phyloP scores from a whole-genome alignment of 345 rosid genomes.

The Aquilaria yunnanensis region DNA sequence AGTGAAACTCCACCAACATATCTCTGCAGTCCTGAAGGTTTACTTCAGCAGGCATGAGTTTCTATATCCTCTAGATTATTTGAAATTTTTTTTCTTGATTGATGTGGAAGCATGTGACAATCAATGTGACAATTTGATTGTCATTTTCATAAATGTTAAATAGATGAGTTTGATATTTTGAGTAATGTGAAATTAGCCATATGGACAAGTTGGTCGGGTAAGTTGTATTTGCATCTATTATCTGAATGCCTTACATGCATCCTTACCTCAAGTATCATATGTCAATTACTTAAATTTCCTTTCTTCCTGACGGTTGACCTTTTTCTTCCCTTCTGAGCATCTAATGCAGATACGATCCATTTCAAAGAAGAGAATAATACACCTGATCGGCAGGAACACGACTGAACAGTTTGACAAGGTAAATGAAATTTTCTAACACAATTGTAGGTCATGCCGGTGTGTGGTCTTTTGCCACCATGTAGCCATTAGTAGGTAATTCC shows the following conservation, averaged over 20 bases:
- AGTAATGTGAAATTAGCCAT: not conserved
- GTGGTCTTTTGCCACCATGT: not conserved
- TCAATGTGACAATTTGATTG: not conserved
- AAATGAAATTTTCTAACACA: constrained; percentile 8
- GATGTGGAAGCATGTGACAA: constrained; percentile 4
- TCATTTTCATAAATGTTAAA: too few species aligned
- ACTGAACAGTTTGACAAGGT: constrained; percentile 51
- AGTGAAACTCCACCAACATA: constrained; percentile 50
- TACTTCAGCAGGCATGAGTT: constrained; percentile 43
- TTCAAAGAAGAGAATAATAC: constrained; percentile 41
- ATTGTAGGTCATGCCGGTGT: not conserved
- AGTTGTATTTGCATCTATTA: too few species aligned
- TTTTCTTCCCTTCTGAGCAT: constrained; percentile 8
- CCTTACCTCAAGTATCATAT: too few species aligned
- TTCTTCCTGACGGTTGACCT: too few species aligned
- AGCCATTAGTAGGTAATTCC: not conserved
- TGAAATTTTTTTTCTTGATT: not conserved
- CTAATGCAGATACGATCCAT: constrained; percentile 33
- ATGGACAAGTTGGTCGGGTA: not conserved
- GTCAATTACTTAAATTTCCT: too few species aligned
- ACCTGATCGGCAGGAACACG: constrained; percentile 56
- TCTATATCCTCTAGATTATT: not conserved
- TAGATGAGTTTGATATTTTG: too few species aligned
- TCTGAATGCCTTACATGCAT: too few species aligned
- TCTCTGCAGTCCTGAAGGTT: constrained; percentile 69